Evolutionary conservation across 139 green algal genomes (phyloP).

Genomic region (Chlorella sp.): DNA sequence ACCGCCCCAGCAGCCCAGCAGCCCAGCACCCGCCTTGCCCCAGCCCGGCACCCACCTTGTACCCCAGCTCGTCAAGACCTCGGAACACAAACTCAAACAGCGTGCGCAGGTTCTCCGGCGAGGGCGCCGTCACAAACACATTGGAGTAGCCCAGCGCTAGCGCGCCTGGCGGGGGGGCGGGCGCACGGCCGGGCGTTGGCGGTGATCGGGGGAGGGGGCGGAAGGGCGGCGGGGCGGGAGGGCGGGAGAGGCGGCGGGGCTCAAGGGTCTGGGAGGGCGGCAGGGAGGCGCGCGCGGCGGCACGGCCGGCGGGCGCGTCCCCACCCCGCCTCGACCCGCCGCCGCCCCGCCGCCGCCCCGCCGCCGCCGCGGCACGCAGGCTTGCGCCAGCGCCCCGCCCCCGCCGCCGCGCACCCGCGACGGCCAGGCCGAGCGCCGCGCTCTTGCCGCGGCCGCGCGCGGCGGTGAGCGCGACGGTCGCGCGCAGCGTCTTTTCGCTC

Average conservation of each 20-base stretch:
- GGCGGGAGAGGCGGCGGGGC: too few species aligned
- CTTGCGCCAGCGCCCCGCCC: too few species aligned
- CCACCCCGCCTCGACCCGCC: too few species aligned
- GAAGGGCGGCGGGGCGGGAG: too few species aligned
- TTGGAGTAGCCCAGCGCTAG: constrained; percentile 97
- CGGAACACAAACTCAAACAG: constrained; percentile 99
- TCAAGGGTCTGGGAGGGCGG: too few species aligned
- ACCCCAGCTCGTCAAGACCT: constrained; percentile 84
- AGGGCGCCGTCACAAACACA: constrained; percentile 98
- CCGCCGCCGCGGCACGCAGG: too few species aligned
- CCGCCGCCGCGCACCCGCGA: constrained; percentile 87
- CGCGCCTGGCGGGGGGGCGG: too few species aligned
- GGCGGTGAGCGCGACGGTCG: constrained; percentile 94
- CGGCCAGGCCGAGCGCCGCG: constrained; percentile 84
- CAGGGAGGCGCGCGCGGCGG: too few species aligned
- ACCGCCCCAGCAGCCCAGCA: neutral
- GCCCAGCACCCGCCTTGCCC: neutral
- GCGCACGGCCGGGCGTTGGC: too few species aligned
- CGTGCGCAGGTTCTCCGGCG: constrained; percentile 95
- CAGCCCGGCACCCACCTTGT: constrained; percentile 56
- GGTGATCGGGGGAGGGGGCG: too few species aligned
- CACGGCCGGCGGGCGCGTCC: too few species aligned
- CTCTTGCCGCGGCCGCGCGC: constrained; percentile 93
- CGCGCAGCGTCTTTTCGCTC: constrained; percentile 93
- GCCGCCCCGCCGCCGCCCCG: too few species aligned